Conservation (phyloP, 352 stramenopile genomes). For the Phytophthora brassicae region DNA sequence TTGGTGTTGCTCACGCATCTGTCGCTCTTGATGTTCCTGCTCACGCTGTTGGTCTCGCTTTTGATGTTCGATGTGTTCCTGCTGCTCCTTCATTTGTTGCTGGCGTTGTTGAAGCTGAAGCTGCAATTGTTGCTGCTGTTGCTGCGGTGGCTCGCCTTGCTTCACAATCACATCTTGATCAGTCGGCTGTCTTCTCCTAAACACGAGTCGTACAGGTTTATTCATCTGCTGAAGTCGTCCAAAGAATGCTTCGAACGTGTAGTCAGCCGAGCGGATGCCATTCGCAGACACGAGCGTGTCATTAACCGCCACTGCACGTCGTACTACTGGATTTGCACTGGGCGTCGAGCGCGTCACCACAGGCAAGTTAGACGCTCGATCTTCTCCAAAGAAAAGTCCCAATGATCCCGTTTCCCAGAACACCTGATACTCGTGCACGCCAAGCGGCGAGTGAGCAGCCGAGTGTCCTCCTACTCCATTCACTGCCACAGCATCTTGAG, state of each 20-base stretch:
- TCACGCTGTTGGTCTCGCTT: conserved; percentile 9
- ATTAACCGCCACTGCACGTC: conserved; percentile 68
- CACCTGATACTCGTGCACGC: conserved; percentile 63
- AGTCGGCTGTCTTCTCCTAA: conserved; percentile 44
- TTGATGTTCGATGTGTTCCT: background rate
- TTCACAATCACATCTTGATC: conserved; percentile 38
- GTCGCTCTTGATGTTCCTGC: conserved; percentile 16
- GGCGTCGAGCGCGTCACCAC: conserved; percentile 79
- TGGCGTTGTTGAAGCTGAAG: conserved; percentile 21
- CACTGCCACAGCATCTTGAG: conserved; percentile 21
- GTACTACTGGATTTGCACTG: conserved; percentile 67
- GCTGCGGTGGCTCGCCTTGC: conserved; percentile 33
- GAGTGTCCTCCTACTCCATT: conserved; percentile 5
- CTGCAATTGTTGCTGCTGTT: conserved; percentile 14
- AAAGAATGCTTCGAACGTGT: conserved; percentile 84
- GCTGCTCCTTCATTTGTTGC: conserved; percentile 24
- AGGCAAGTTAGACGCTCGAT: conserved; percentile 62
- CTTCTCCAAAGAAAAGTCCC: conserved; percentile 84
- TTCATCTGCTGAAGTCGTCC: conserved; percentile 80
- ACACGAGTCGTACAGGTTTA: conserved; percentile 80
- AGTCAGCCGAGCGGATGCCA: conserved; percentile 63
- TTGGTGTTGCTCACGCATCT: conserved; percentile 17
- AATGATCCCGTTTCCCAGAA: conserved; percentile 80
- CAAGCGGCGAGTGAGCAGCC: conserved; percentile 15
- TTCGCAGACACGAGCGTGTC: conserved; percentile 84